phyloP scores from a whole-genome alignment of 1,284 basidiomycete species.

The Papiliotrema laurentii region DNA sequence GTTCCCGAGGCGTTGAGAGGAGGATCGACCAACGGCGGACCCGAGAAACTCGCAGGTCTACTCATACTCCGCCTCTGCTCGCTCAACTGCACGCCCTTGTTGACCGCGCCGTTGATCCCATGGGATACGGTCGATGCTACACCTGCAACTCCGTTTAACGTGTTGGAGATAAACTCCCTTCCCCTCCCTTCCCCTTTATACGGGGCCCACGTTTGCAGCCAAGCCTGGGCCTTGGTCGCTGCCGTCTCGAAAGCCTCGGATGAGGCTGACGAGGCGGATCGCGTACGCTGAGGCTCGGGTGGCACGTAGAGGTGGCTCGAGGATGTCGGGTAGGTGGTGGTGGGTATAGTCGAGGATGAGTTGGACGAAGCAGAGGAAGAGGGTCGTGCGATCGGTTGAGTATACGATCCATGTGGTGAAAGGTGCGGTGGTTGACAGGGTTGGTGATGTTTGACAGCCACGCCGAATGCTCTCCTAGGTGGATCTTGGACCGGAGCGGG shows the following conservation, averaged over 20 bases:
- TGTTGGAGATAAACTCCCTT: slow-evolving; percentile 36
- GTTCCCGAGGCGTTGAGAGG: not conserved
- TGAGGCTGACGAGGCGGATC: slow-evolving; percentile 23
- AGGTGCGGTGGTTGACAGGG: too few relatives aligned
- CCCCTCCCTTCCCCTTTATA: slow-evolving; percentile 37
- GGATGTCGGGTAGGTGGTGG: slow-evolving; percentile 1
- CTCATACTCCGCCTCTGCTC: not conserved
- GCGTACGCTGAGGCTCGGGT: slow-evolving; percentile 15
- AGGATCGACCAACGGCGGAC: not conserved
- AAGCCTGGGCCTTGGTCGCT: slow-evolving; percentile 33
- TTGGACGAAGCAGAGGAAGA: slow-evolving; percentile 7
- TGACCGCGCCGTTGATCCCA: slow-evolving; percentile 17
- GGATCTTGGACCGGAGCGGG: slow-evolving; percentile 5
- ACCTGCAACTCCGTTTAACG: slow-evolving; percentile 36
- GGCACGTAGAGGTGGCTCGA: slow-evolving; percentile 7
- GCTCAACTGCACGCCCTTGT: slow-evolving; percentile 11
- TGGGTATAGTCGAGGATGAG: slow-evolving; percentile 7
- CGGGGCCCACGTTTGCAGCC: slow-evolving; percentile 41
- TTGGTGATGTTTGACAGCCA: not conserved
- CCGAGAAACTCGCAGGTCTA: slow-evolving; percentile 9
- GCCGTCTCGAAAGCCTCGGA: slow-evolving; percentile 15
- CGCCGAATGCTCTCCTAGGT: slow-evolving; percentile 12
- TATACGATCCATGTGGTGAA: too few relatives aligned
- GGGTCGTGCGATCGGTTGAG: not conserved
- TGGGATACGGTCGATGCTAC: slow-evolving; percentile 32